phyloP scores from a whole-genome alignment of 345 rosid species.

The Populus pruinosa region DNA sequence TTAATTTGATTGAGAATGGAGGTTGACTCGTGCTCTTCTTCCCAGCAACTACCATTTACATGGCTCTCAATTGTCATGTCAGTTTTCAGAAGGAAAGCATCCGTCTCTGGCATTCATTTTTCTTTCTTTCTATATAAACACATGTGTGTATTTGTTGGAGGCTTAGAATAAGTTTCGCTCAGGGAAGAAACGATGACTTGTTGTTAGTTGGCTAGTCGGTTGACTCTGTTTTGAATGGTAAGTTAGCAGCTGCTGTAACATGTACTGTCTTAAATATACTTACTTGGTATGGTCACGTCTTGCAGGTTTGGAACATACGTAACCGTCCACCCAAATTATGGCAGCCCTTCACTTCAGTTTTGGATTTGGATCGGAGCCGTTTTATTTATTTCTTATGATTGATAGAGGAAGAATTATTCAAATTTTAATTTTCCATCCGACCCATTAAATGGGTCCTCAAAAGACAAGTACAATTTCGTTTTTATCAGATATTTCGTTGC shows the following conservation, averaged over 20 bases:
- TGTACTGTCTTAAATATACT: not conserved
- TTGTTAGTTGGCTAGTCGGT: not conserved
- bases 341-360: not conserved
- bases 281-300: too few species aligned
- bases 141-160: not conserved
- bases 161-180: not conserved
- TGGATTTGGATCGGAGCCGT: too few species aligned
- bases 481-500: not conserved
- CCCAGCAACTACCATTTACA: conserved; percentile 8
- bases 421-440: too few species aligned
- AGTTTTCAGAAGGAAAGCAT: not conserved
- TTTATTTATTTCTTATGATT: too few species aligned
- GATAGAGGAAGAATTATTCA: too few species aligned
- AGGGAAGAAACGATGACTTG: not conserved
- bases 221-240: not conserved
- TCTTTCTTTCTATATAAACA: not conserved
- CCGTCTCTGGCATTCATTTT: not conserved
- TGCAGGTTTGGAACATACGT: not conserved
- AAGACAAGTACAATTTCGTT: not conserved
- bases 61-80: not conserved
- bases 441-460: not conserved
- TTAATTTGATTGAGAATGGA: not conserved
- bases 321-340: not conserved
- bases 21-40: conserved; percentile 6
- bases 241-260: not conserved